These are phyloP conservation scores for Geranium rotundifolium DNA, from an alignment of 345 rosid genomes.

Conservation along the genomic window DNA sequence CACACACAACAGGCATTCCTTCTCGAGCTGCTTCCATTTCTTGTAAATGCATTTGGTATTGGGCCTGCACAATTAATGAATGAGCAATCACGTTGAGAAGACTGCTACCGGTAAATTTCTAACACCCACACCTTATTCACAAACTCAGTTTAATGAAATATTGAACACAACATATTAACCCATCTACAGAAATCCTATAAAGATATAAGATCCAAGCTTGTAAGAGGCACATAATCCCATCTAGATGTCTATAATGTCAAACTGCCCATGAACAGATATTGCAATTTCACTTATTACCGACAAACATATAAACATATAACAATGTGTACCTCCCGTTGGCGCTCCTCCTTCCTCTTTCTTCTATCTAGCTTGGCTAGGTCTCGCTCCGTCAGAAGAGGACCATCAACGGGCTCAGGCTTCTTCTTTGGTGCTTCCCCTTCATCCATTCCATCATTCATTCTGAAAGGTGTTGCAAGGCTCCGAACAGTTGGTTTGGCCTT, in stretches of 20 bases:
- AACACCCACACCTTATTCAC: too few species aligned
- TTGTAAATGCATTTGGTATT: conserved; percentile 79
- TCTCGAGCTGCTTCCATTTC: conserved; percentile 95
- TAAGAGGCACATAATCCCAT: too few species aligned
- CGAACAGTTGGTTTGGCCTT: conserved; percentile 64
- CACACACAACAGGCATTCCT: conserved; percentile 85
- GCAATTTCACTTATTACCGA: too few species aligned
- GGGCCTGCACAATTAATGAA: conserved; percentile 39
- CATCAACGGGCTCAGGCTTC: conserved; percentile 63
- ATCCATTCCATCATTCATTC: conserved; percentile 99
- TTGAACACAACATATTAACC: too few species aligned
- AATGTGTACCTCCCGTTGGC: conserved; percentile 69
- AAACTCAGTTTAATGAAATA: too few species aligned
- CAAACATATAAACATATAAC: too few species aligned
- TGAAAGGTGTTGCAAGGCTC: conserved; percentile 74
- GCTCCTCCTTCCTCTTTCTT: conserved; percentile 90
- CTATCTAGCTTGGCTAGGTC: conserved; percentile 71
- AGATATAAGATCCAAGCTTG: too few species aligned
- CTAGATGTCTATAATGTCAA: too few species aligned
- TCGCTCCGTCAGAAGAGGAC: conserved; percentile 80
- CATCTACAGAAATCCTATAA: too few species aligned
- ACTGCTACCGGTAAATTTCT: too few species aligned
- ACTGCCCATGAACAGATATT: too few species aligned
- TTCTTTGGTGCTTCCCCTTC: conserved; percentile 68
- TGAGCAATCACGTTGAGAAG: too few species aligned